Base-by-base conservation (phyloP, 257 asterid species). In the Solanum bukasovii region DNA sequence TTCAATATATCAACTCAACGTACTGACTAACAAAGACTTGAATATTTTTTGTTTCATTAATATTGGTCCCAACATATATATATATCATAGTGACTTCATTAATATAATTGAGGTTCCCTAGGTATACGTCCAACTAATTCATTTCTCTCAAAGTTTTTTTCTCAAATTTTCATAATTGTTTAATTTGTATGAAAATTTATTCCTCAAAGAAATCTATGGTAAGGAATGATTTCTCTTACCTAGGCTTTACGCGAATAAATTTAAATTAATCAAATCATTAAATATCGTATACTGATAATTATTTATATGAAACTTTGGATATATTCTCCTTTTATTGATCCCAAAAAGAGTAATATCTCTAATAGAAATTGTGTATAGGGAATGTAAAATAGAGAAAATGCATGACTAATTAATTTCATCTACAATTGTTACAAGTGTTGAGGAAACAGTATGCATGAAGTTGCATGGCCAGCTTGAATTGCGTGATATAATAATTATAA, bases 391-490 rank as follows among this genome's bases (percentile, higher is more conserved):
- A 9, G 31, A 81, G 27, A 49, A 16, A 31, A 3, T 21, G 29
- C 37, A 81, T 49, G 85, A 29, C 20, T 18, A 14, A 8, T 67
- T 85, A 12, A 29, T 84, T 35, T 85, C 78, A 44, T 68, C 11
- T 5, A 34, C 13, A 20, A 21, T 31, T 72, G 38, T 56, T 14
- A 44, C 52, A 81, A 35, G 34, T 38, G 40, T 27, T 27, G 13
- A 68, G 7, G 23, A 68, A 68, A 67, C 18, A 25, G 34, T 27
- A 49, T 42, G 71, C 92, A 89, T 90, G 90, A 34, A 88, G 25
- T 86, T 83, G 91, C 91, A 79, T 87, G 91, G 87, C 89, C 61
- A 88, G 75, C 75, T 86, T 86, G 89, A 86, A 84, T 84, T 84
- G 86, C 81, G 89, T 87, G 87, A 88, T 49, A 27, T 79, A 25